A percentile compares a stretch with the other conserved stretches of the same genome.
Evolutionary conservation across 352 stramenopile species (phyloP).

Genomic region (Pythium periplocum): DNA sequence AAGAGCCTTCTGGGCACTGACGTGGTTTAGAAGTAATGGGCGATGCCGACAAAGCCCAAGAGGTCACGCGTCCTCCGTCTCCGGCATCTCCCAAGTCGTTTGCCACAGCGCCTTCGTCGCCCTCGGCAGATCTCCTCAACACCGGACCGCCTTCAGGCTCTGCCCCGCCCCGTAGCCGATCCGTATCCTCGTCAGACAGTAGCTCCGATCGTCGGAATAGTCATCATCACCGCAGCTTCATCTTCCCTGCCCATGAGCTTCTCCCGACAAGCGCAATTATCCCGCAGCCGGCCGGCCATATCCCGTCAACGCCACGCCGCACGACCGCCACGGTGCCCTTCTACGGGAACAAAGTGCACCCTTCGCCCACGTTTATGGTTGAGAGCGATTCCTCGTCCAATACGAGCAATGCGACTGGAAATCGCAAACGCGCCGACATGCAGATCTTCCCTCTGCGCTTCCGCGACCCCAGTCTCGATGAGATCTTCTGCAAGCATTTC

Average conservation of each 20-base stretch:
- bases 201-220: conserved; percentile 25
- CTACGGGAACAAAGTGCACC: conserved; percentile 31
- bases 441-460: conserved; percentile 55
- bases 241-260: conserved; percentile 36
- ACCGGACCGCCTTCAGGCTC: neutral
- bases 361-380: conserved; percentile 4
- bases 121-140: too few relatives aligned
- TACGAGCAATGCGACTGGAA: neutral
- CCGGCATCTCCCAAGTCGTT: too few relatives aligned
- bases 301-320: conserved; percentile 16
- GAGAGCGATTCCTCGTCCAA: too few relatives aligned
- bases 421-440: conserved; percentile 34
- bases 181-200: conserved; percentile 21
- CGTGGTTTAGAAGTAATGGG: too few relatives aligned
- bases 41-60: too few relatives aligned
- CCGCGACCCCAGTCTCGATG: conserved; percentile 49
- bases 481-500: conserved; percentile 72
- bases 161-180: conserved; percentile 8
- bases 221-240: conserved; percentile 30
- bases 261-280: conserved; percentile 35
- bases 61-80: too few relatives aligned
- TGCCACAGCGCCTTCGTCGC: too few relatives aligned
- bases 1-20: too few relatives aligned
- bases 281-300: conserved; percentile 21
- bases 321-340: conserved; percentile 22